Evolutionary conservation across 352 stramenopile genomes (phyloP), one percentile per base, ranked within the genome.

Genomic region (Pythium scleroteichum): DNA sequence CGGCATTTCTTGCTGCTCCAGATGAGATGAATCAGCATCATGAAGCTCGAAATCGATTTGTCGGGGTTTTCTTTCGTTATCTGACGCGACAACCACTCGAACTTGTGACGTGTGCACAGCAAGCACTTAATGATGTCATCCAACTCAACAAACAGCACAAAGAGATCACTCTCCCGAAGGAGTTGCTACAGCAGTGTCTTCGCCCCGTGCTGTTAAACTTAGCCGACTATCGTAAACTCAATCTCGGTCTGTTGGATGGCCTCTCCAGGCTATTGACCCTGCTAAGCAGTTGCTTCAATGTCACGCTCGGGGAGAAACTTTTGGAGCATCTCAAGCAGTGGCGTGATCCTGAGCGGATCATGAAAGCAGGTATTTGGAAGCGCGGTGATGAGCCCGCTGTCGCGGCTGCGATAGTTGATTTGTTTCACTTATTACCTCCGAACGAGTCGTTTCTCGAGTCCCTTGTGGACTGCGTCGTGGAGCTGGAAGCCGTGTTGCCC

Each of bases 281-380:
- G 0, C 74, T 99, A 1, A 97, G 91, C 56, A 97, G 86, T 41
- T 99, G 96, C 78, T 99, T 99, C 62, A 99, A 99, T 54, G 96
- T 98, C 33, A 98, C 95, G 13, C 75, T 99, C 0, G 97, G 96
- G 6, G 96, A 99, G 63, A 99, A 99, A 67, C 67, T 99, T 27
- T 69, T 99, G 1, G 96, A 99, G 59, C 96, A 98, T 64, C 67
- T 99, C 14, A 95, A 97, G 66, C 93, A 98, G 64, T 98, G 90
- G 90, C 78, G 85, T 19, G 88, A 97, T 54, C 90, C 91, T 0
- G 88, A 95, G 35, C 85, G 88, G 32, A 96, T 96, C 41, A 85
- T 95, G 27, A 95, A 97, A 73, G 90, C 90, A 39, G 77, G 62
- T n/a, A 98, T 94, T 61, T 97, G 91, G 91, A 96, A 96, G 54